phyloP scores from a whole-genome alignment of 1,284 basidiomycete species.

The Leccinum subspadiceum region DNA sequence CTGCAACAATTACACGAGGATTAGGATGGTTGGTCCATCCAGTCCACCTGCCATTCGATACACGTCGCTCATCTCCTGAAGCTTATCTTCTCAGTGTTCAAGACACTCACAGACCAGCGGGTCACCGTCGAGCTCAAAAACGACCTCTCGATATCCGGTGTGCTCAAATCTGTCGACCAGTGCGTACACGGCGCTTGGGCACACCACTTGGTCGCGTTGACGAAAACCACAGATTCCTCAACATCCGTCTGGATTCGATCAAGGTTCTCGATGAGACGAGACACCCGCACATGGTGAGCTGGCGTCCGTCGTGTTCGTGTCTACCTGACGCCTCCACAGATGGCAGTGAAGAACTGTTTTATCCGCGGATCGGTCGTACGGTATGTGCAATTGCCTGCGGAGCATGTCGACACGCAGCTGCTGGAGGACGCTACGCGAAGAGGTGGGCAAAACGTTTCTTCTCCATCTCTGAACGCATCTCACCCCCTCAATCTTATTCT shows the following conservation, averaged over 20 bases:
- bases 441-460: conserved; percentile 54
- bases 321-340: conserved; percentile 47
- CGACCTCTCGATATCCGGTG: conserved; percentile 95
- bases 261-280: conserved; percentile 89
- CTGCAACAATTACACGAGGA: not conserved
- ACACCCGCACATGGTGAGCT: conserved; percentile 92
- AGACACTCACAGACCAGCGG: conserved; percentile 95
- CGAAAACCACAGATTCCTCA: conserved; percentile 73
- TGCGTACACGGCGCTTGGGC: conserved; percentile 39
- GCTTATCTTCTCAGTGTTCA: conserved; percentile 99
- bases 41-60: not conserved
- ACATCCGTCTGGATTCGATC: conserved; percentile 95
- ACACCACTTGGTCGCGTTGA: conserved; percentile 1
- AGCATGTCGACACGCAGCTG: conserved; percentile 93
- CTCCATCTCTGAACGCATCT: conserved; percentile 1
- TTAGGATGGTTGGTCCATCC: conserved; percentile 24
- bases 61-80: conserved; percentile 33
- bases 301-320: not conserved
- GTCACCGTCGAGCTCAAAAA: conserved; percentile 99
- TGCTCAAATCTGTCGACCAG: conserved; percentile 98
- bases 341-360: conserved; percentile 99
- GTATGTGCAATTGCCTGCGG: conserved; percentile 92
- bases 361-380: conserved; percentile 98
- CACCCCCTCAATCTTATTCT: not conserved
- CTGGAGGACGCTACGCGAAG: conserved; percentile 96